Evolutionary conservation across 2,329 filamentous ascomycete species (phyloP).

Genomic region (Cladosporium sp.): DNA sequence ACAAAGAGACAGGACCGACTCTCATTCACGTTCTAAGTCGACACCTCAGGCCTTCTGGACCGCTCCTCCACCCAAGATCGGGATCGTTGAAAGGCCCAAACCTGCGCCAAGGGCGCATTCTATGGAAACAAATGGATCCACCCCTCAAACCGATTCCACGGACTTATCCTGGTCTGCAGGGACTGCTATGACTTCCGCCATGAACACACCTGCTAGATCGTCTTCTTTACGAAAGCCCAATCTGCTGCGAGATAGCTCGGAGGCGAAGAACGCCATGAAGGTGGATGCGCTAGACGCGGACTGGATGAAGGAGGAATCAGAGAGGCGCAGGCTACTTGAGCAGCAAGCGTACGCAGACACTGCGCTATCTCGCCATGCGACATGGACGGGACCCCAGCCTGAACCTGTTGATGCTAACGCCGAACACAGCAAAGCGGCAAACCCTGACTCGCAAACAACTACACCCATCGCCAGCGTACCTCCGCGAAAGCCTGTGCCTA

Average conservation of each 20-base stretch:
- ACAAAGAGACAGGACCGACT: slow-evolving; percentile 19
- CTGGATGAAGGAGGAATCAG: slow-evolving; percentile 40
- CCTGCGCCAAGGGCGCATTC: slow-evolving; percentile 21
- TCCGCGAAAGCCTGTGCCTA: slow-evolving; percentile 22
- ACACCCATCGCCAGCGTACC: slow-evolving; percentile 17
- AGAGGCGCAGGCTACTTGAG: slow-evolving; percentile 30
- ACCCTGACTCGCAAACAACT: slow-evolving; percentile 5
- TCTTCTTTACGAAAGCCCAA: slow-evolving; percentile 30
- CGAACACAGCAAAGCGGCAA: slow-evolving; percentile 3
- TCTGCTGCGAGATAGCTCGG: slow-evolving; percentile 18
- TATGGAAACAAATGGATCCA: slow-evolving; percentile 26
- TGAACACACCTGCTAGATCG: slow-evolving; percentile 31
- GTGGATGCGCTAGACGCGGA: slow-evolving; percentile 35
- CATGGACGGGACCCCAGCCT: neutral
- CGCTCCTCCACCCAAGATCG: slow-evolving; percentile 27
- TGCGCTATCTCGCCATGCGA: slow-evolving; percentile 3
- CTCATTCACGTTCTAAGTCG: slow-evolving; percentile 17
- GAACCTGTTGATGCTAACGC: slow-evolving; percentile 8
- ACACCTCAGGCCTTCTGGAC: slow-evolving; percentile 18
- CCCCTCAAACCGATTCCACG: slow-evolving; percentile 37
- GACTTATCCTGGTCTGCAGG: slow-evolving; percentile 35
- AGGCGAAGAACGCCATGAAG: slow-evolving; percentile 26
- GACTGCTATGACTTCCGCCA: slow-evolving; percentile 36
- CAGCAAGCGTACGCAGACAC: slow-evolving; percentile 13
- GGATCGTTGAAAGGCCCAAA: slow-evolving; percentile 25